Conservation (phyloP, 2,329 filamentous ascomycete species). For the Dactylellina leptospora region DNA sequence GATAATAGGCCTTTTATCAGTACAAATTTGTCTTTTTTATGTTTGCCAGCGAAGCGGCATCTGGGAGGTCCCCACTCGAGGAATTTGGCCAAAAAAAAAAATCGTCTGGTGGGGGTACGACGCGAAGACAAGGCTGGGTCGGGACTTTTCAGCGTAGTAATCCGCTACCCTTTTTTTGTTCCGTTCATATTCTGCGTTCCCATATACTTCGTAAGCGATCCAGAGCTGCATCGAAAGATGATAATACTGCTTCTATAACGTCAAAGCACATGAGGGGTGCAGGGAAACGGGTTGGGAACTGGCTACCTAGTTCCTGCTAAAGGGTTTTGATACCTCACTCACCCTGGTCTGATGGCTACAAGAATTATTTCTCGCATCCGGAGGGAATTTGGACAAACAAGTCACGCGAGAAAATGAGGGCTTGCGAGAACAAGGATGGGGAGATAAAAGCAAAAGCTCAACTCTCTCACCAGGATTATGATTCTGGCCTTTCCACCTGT, state of each 20-base stretch:
- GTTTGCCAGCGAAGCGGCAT: neutral
- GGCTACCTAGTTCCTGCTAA: constrained; percentile 40
- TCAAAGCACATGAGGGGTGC: constrained; percentile 42
- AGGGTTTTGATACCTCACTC: neutral
- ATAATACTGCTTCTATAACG: constrained; percentile 43
- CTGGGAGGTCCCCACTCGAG: neutral
- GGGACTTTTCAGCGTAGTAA: no score
- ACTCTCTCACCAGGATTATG: neutral
- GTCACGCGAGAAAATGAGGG: constrained; percentile 24
- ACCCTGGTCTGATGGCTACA: neutral
- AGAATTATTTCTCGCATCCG: constrained; percentile 9
- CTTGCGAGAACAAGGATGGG: constrained; percentile 5
- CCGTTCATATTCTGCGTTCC: no score
- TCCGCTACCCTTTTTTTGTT: no score
- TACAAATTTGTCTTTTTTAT: neutral
- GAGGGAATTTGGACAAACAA: constrained; percentile 24
- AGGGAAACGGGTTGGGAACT: constrained; percentile 13
- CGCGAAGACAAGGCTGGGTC: no score
- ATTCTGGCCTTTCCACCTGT: neutral
- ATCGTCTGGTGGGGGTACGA: no score
- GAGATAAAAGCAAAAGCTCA: constrained; percentile 5
- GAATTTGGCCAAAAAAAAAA: no score
- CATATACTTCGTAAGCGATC: no score
- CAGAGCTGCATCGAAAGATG: no score
- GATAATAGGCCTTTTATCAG: neutral